Evolutionary conservation across 2,329 filamentous ascomycete genomes (phyloP).

Genomic region (Sporothrix phasma): DNA sequence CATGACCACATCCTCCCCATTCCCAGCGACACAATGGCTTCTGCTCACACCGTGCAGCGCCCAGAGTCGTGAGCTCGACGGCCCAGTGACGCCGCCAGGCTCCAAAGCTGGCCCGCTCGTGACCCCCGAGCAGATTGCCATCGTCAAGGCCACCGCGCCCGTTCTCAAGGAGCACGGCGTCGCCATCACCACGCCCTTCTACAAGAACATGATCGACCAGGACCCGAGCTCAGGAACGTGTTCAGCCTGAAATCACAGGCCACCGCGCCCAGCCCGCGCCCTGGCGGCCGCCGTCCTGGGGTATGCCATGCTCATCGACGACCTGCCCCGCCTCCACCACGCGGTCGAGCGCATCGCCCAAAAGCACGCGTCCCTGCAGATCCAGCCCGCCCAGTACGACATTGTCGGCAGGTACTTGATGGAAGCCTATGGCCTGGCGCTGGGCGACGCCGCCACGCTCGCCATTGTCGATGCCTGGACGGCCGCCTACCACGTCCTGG

Average conservation of each 20-base stretch:
- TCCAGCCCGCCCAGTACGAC: constrained; percentile 58
- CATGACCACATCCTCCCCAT: background rate
- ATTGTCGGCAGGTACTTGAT: constrained; percentile 61
- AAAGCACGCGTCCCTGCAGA: constrained; percentile 64
- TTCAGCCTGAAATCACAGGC: constrained; percentile 63
- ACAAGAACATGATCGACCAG: constrained; percentile 54
- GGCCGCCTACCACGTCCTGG: constrained; percentile 60
- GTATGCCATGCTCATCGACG: constrained; percentile 64
- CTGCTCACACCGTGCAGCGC: background rate
- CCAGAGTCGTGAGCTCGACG: background rate
- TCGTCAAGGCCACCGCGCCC: constrained; percentile 69
- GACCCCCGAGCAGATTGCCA: constrained; percentile 53
- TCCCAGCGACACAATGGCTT: background rate
- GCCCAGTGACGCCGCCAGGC: background rate
- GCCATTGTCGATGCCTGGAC: constrained; percentile 62
- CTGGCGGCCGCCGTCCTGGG: constrained; percentile 60
- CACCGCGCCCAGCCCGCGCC: constrained; percentile 58
- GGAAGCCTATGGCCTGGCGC: constrained; percentile 54
- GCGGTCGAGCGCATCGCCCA: constrained; percentile 60
- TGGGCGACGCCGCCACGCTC: constrained; percentile 56
- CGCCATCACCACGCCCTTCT: constrained; percentile 62
- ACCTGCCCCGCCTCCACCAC: constrained; percentile 49
- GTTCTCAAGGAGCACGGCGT: constrained; percentile 59
- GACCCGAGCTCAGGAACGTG: constrained; percentile 55
- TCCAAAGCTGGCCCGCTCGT: constrained; percentile 29